Conservation (phyloP, 441 rosid genomes). For the Populus hybrid region DNA sequence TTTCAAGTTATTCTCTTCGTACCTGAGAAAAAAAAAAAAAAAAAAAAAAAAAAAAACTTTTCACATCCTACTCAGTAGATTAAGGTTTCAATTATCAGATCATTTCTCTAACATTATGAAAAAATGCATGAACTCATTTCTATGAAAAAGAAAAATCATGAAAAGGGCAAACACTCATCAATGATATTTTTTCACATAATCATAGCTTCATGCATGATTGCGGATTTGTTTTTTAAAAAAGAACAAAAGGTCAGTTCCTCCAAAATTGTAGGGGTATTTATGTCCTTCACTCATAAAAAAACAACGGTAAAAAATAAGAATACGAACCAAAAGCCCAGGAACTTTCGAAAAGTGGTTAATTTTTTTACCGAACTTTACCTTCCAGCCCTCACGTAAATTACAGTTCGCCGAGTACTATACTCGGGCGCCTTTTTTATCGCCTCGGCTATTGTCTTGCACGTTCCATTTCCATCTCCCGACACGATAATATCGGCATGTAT, state of each 20-base stretch:
- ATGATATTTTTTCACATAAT: not conserved
- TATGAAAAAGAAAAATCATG: not conserved
- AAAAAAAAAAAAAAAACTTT: too few species aligned
- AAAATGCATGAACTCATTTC: not conserved
- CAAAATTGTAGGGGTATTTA: not conserved
- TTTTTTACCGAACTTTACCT: constrained; percentile 37
- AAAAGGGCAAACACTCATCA: not conserved
- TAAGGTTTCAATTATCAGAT: too few species aligned
- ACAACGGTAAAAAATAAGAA: not conserved
- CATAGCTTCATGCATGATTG: not conserved
- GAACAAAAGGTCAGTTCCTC: not conserved
- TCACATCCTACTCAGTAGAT: not conserved
- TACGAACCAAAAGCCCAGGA: not conserved
- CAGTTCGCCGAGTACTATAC: constrained; percentile 51
- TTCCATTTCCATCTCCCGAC: constrained; percentile 71
- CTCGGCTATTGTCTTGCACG: constrained; percentile 63
- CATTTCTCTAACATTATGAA: not conserved
- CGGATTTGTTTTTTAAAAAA: too few species aligned
- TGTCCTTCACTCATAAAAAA: not conserved
- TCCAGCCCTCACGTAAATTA: constrained; percentile 84
- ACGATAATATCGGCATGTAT: constrained; percentile 84
- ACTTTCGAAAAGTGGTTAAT: not conserved
- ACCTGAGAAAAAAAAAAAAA: constrained; percentile 35
- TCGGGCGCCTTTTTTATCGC: constrained; percentile 89
- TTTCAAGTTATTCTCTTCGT: constrained; percentile 68